Base-by-base conservation (phyloP, 306 rosid species). In the Vicia villosa region DNA sequence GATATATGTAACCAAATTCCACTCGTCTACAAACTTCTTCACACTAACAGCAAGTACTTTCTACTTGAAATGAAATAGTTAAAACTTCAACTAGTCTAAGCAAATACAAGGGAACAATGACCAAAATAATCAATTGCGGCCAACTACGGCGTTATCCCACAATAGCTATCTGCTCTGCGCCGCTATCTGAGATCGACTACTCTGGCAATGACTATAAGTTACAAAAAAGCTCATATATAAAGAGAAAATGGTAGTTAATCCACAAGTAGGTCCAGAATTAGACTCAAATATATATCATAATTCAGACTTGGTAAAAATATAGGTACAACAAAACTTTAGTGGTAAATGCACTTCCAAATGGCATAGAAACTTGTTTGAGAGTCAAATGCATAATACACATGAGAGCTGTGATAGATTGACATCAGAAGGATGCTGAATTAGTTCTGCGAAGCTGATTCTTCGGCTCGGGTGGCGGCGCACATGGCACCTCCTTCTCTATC, bases 381-480 rank as follows among this genome's bases (percentile, higher is more conserved):
- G 46, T 56, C 22, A 43, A 49, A 60, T 28, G 62, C 55, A 13
- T 32, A 58, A 36, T 46, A 36, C 68, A 58, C 46, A 49, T 38
- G 34, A 62, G 61, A 45, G 37, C 40, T 72, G 20, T 52, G 51
- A 59, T 50, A 7, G 6, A 45, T 36, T 38, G 41, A 56, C 56
- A 41, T 79, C 72, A 80, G 40, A 80, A 61, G 9, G 74, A 10
- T 12, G 80, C 74, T 21, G 80, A 80, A 75, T 73, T 57, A 14
- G 84, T 70, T 70, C 84, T 57, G 52, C 84, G 77, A 45, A 74
- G 84, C 66, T 80, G 74, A 47, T 64, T 52, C 77, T 70, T 75
- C 16, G 70, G 38, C 14, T 80, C 80, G 7, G 66, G 63, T 52
- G 77, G 80, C 3, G 84, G 83, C 8, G 10, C 77, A 21, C 10